Percentiles rank a stretch among this genome's conserved stretches.
phyloP scores from a whole-genome alignment of 371 early-diverging fungal genomes.

The Mortierella sp. region DNA sequence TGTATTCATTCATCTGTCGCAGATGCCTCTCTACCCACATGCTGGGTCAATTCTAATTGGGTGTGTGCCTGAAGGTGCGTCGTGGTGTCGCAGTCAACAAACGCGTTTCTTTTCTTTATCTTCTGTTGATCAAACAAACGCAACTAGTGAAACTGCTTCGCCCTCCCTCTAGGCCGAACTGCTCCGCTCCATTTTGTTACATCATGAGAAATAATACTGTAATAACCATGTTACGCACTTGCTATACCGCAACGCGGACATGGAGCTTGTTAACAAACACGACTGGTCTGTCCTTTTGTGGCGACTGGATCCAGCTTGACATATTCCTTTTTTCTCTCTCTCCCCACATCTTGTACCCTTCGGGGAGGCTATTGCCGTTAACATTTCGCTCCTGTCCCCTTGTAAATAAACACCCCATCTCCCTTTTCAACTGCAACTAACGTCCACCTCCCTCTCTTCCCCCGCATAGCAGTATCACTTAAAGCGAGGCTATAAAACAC shows the following conservation, averaged over 20 bases:
- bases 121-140: background rate
- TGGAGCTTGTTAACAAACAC: too few relatives aligned
- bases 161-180: too few relatives aligned
- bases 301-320: too few relatives aligned
- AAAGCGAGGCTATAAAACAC: too few relatives aligned
- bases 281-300: too few relatives aligned
- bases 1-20: background rate
- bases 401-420: background rate
- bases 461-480: background rate
- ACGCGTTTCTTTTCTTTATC: slow-evolving; percentile 4
- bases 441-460: background rate
- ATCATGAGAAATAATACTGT: too few relatives aligned
- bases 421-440: background rate
- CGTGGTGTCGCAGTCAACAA: background rate
- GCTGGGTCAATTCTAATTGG: background rate
- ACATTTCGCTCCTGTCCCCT: background rate
- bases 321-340: background rate
- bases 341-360: background rate
- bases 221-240: too few relatives aligned
- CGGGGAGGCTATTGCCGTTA: background rate
- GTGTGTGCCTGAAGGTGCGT: background rate
- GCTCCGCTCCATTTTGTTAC: too few relatives aligned
- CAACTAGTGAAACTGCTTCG: too few relatives aligned
- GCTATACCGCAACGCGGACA: too few relatives aligned
- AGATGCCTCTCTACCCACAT: background rate